phyloP scores from a whole-genome alignment of 2,329 filamentous ascomycete species.

The Nemania diffusa region DNA sequence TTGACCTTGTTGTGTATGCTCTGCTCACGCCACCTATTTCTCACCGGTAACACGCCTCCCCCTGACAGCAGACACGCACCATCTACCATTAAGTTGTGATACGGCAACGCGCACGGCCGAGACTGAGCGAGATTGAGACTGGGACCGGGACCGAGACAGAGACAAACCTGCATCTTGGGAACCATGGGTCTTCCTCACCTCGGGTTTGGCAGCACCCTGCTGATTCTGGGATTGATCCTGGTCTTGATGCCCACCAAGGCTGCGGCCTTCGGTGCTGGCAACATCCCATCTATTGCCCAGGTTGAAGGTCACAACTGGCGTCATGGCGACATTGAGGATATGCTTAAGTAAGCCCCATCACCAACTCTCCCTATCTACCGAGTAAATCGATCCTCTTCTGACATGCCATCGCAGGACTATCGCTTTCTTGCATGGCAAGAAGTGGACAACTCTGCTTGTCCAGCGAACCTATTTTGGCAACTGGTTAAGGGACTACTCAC shows the following conservation, averaged over 20 bases:
- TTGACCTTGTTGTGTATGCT: background rate
- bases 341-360: constrained; percentile 64
- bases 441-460: constrained; percentile 83
- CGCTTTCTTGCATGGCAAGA: constrained; percentile 81
- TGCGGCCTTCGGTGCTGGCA: constrained; percentile 74
- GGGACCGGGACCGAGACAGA: background rate
- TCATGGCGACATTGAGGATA: constrained; percentile 83
- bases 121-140: too few species aligned
- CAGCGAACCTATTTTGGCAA: constrained; percentile 87
- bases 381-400: constrained; percentile 4
- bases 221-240: constrained; percentile 64
- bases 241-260: constrained; percentile 67
- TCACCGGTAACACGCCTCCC: background rate
- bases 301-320: constrained; percentile 77
- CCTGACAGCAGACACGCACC: background rate
- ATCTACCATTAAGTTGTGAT: background rate
- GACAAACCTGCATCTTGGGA: constrained; percentile 3
- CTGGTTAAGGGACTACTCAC: constrained; percentile 87
- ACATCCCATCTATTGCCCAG: constrained; percentile 72
- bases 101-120: background rate
- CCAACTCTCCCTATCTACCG: background rate
- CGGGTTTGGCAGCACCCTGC: constrained; percentile 62
- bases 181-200: constrained; percentile 61
- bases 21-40: constrained; percentile 20
- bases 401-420: constrained; percentile 58